phyloP scores from a whole-genome alignment of 768 basidiomycete genomes.

The Psilocybe cyanescens region DNA sequence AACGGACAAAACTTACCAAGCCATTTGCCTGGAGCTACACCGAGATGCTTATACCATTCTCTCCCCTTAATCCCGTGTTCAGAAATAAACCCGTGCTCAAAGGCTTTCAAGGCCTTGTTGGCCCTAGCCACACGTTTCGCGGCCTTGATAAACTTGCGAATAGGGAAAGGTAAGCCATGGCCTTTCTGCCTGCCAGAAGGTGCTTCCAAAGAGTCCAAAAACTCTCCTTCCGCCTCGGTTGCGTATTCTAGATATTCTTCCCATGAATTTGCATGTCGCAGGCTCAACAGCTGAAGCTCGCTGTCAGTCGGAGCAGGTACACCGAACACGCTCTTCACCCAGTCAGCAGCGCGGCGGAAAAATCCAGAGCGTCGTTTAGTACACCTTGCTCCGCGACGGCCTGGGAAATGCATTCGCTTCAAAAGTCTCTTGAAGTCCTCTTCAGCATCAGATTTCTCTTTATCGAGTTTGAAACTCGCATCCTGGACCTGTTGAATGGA shows the following conservation, averaged over 20 bases:
- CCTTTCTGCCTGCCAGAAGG: not conserved
- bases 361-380: conserved; percentile 23
- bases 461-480: conserved; percentile 59
- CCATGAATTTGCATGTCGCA: conserved; percentile 31
- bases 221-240: conserved; percentile 6
- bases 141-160: conserved; percentile 55
- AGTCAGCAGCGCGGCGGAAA: conserved; percentile 29
- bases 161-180: conserved; percentile 28
- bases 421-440: conserved; percentile 51
- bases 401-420: conserved; percentile 34
- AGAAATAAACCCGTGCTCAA: conserved; percentile 83
- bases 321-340: conserved; percentile 43
- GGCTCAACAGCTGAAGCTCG: conserved; percentile 25
- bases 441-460: conserved; percentile 61
- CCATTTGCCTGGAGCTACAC: conserved; percentile 87
- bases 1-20: conserved; percentile 52
- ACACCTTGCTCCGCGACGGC: conserved; percentile 29
- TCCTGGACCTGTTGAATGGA: conserved; percentile 50
- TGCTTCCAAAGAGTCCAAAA: conserved; percentile 8
- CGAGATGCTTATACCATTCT: conserved; percentile 88
- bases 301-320: conserved; percentile 32
- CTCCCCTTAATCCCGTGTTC: conserved; percentile 76
- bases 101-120: conserved; percentile 69
- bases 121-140: conserved; percentile 58
- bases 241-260: conserved; percentile 34